phyloP scores from a whole-genome alignment of 441 rosid species.

The Adansonia rubrostipa region DNA sequence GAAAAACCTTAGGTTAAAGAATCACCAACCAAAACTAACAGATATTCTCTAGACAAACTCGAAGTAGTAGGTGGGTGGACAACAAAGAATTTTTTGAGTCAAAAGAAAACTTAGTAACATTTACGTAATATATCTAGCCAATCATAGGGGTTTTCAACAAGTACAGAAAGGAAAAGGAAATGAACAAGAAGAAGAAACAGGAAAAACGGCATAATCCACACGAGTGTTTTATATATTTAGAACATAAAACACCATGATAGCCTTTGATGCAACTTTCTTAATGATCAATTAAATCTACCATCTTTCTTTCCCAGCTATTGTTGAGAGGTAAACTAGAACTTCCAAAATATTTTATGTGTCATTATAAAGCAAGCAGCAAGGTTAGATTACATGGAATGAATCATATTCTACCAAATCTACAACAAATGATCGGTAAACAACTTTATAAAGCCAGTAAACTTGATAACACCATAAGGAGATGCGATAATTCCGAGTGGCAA shows the following conservation, averaged over 20 bases:
- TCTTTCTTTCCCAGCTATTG: neutral
- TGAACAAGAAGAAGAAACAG: neutral
- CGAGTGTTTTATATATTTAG: neutral
- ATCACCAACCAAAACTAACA: neutral
- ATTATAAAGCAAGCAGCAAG: slow-evolving; percentile 4
- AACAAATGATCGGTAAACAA: neutral
- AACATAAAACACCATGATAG: neutral
- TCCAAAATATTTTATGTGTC: neutral
- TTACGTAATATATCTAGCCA: neutral
- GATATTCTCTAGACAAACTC: slow-evolving; percentile 4
- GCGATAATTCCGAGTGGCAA: slow-evolving; percentile 4
- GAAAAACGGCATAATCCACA: neutral
- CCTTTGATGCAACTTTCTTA: neutral
- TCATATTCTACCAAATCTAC: slow-evolving; percentile 11
- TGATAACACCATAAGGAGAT: slow-evolving; percentile 7
- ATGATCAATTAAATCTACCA: neutral
- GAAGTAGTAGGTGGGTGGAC: slow-evolving; percentile 10
- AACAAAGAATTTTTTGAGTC: slow-evolving; percentile 5
- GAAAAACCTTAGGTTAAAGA: slow-evolving; percentile 18
- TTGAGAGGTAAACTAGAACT: slow-evolving; percentile 11
- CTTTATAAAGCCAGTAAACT: slow-evolving; percentile 1
- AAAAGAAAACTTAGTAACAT: slow-evolving; percentile 7
- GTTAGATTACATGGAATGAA: slow-evolving; percentile 6
- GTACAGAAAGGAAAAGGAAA: neutral
- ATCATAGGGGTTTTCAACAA: slow-evolving; percentile 3